These are phyloP conservation scores for Plectosphaerella plurivora DNA, from an alignment of 2,329 filamentous ascomycete species.

Conservation along the genomic window DNA sequence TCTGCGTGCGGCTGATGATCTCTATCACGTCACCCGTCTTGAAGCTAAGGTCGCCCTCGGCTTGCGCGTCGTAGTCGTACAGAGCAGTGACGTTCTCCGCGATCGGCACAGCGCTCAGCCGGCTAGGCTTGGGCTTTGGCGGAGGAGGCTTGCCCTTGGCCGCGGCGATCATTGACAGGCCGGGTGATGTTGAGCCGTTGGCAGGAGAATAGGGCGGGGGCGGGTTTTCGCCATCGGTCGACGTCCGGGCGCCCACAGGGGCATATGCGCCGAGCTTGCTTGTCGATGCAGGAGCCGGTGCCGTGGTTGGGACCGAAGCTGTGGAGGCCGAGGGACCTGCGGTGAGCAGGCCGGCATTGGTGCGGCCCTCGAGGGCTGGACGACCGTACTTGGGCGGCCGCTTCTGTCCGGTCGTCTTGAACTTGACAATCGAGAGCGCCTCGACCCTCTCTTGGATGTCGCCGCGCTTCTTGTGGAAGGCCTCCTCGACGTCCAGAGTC, in stretches of 20 bases:
- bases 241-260: constrained; percentile 26
- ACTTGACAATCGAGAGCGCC: constrained; percentile 78
- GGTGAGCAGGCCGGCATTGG: constrained; percentile 47
- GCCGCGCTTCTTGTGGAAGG: constrained; percentile 83
- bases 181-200: constrained; percentile 23
- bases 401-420: constrained; percentile 78
- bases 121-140: constrained; percentile 72
- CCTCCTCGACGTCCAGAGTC: constrained; percentile 83
- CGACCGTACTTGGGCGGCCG: constrained; percentile 55
- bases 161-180: constrained; percentile 43
- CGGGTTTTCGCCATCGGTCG: constrained; percentile 49
- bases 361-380: constrained; percentile 45
- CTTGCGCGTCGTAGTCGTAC: constrained; percentile 95
- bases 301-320: constrained; percentile 7
- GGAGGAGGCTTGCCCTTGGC: constrained; percentile 67
- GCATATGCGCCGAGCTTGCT: constrained; percentile 27
- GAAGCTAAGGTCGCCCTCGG: constrained; percentile 91
- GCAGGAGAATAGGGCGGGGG: constrained; percentile 68
- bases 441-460: constrained; percentile 85
- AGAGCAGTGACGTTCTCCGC: constrained; percentile 82
- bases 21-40: constrained; percentile 84
- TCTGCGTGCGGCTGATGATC: constrained; percentile 75
- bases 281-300: constrained; percentile 10
- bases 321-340: constrained; percentile 36
- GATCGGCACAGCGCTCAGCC: constrained; percentile 59